Base-by-base conservation (phyloP, 108 stramenopile species). In the Nitzschia putrida region DNA sequence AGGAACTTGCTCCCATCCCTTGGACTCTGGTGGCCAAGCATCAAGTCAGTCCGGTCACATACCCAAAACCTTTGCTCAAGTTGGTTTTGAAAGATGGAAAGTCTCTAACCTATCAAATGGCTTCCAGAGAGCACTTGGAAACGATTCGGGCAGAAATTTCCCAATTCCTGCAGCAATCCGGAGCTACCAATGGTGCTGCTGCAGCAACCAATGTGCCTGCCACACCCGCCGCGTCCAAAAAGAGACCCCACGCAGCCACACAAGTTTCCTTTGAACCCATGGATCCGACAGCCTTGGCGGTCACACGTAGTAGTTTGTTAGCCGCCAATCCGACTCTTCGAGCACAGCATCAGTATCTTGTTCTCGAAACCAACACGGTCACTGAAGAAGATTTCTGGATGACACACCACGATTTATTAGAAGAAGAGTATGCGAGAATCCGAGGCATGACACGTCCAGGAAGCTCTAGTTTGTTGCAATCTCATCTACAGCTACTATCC, bases 301-400 rank as follows among this genome's bases (percentile, higher is more conserved):
- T 90, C 14, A 85, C 93, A 16, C 84, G 93, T 20, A 85, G 89
- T 12, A 79, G 88, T 38, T 78, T 95, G 40, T 79, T 95, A 45
- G 89, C 93, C 20, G 85, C 89, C 53, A 85, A 91, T 74, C 90
- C 89, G 1, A 79, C 82, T n/a, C 59, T 95, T 11, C 90, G 93
- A 4, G 57, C 85, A 13, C 93, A 95, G 53, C 91, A 95, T 67
- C 79, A 81, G 18, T 82, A 88, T 39, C 78, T 95, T 11, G 91
- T 92, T 3, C 65, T 69, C 39, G 88, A 92, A 57, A 82, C 83
- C 37, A 11, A 69, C 18, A 91, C 91, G 9, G 58, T 95, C 5
- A 58, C 74, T 16, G 93, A 95, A 74, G 86, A 92, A 41, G 90
- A 91, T 61, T 95, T 95, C 80, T 95, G 93, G 93, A 78, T 66